Evolutionary conservation across 1,139 yeast genomes (phyloP), one percentile per base, ranked within the genome.

Genomic region (Blastobotrys persicus): DNA sequence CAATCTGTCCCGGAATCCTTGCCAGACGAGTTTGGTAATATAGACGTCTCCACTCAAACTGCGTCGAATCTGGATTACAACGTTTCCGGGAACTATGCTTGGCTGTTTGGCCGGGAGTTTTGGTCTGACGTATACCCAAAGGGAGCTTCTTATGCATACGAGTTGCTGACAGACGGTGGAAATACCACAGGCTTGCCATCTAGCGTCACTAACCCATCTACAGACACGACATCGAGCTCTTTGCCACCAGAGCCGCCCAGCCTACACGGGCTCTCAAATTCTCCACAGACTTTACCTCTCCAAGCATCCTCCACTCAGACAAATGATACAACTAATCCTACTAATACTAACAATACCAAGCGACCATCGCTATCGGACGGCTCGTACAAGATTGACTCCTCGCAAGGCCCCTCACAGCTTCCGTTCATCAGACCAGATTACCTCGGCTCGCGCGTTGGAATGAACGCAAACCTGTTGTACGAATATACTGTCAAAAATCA

Each of bases 51-150:
- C 26, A 43, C 41, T 23, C 38, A 42, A 7, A 31, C 49, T 2
- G 40, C 55, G 2, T 45, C 50, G 2, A 45, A 49, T 2, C 51
- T 58, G 31, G 61, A 58, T 43, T 45, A 55, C 23, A 50, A 55
- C 31, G 45, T 58, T 9, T 54, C 61, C 1, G 62, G 59, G 20
- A 58, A 58, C 34, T 59, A 56, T 43, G 57, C 59, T 17, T 59
- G 62, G 62, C 52, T 59, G 26, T 57, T 57, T 48, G 60, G 60
- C 7, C 42, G 52, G 6, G 60, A 57, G 31, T 54, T 55, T 28
- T 54, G 58, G 59, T 45, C 50, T 11, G 47, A 48, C 19, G 45
- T 43, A 14, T 39, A 43, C 17, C 47, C 48, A n/a, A 49, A 45
- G 20, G 49, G 48, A 3, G 50, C 53, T 2, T 37, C 49, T 13